phyloP scores from a whole-genome alignment of 257 asterid species.

The Nemophila menziesii region DNA sequence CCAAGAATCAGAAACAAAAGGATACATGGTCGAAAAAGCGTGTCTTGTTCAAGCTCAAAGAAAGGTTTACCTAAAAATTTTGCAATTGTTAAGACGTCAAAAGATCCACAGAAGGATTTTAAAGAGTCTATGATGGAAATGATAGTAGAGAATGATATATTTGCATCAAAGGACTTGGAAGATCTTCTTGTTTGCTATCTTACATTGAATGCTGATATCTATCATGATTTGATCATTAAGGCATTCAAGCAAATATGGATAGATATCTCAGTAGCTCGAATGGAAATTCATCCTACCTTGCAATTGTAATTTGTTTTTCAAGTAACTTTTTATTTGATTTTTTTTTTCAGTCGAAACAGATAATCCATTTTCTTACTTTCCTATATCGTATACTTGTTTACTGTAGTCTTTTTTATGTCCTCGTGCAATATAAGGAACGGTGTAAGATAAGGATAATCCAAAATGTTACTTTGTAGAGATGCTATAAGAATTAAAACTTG shows the following conservation, averaged over 20 bases:
- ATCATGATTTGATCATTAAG: conserved; percentile 45
- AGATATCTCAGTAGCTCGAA: too few relatives aligned
- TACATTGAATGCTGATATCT: conserved; percentile 43
- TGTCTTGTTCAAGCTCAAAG: conserved; percentile 15
- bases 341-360: too few relatives aligned
- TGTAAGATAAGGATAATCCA: too few relatives aligned
- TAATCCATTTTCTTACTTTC: too few relatives aligned
- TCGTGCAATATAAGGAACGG: too few relatives aligned
- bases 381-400: too few relatives aligned
- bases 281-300: too few relatives aligned
- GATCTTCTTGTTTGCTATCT: conserved; percentile 57
- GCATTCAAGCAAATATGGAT: conserved; percentile 66
- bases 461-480: too few relatives aligned
- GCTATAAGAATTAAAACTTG: too few relatives aligned
- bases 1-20: conserved; percentile 32
- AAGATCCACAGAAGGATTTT: conserved; percentile 48
- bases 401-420: too few relatives aligned
- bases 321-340: too few relatives aligned
- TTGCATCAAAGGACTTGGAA: conserved; percentile 40
- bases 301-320: too few relatives aligned
- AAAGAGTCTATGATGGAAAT: conserved; percentile 69
- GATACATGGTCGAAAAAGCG: conserved; percentile 29
- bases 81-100: conserved; percentile 51
- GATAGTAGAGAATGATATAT: conserved; percentile 50
- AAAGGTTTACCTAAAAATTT: conserved; percentile 32